A percentile compares a stretch with the other conserved stretches of the same genome.
Conservation (phyloP, 352 stramenopile genomes). For the Pythium brachiatum region DNA sequence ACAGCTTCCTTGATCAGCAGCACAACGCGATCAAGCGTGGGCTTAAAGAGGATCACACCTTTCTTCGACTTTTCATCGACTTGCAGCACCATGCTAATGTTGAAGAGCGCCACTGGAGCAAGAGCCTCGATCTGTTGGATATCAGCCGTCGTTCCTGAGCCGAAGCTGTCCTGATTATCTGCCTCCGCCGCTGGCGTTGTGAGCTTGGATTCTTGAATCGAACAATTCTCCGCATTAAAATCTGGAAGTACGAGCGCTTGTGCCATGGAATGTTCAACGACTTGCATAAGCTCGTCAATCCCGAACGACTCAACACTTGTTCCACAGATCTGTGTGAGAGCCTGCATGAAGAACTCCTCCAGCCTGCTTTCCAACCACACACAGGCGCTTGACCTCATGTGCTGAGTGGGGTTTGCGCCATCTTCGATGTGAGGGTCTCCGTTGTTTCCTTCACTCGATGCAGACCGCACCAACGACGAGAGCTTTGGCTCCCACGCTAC, state of each 20-base stretch:
- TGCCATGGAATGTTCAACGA: slow-evolving; percentile 15
- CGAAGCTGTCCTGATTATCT: slow-evolving; percentile 1
- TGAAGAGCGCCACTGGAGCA: slow-evolving; percentile 18
- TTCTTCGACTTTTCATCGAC: slow-evolving; percentile 9
- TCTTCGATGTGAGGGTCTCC: neutral
- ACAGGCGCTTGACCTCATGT: slow-evolving; percentile 10
- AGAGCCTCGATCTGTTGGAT: slow-evolving; percentile 19
- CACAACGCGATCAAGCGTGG: slow-evolving; percentile 31
- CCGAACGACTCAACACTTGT: slow-evolving; percentile 5
- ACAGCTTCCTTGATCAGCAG: slow-evolving; percentile 30
- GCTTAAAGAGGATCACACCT: slow-evolving; percentile 35
- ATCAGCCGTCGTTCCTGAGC: neutral
- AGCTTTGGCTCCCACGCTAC: slow-evolving; percentile 40
- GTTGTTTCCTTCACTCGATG: neutral
- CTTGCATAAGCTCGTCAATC: slow-evolving; percentile 16
- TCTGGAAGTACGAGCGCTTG: slow-evolving; percentile 21
- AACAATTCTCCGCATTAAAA: slow-evolving; percentile 15
- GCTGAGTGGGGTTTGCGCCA: neutral
- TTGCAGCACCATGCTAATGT: slow-evolving; percentile 18
- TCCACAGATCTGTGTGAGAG: slow-evolving; percentile 12
- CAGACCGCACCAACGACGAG: neutral
- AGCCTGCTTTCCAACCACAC: slow-evolving; percentile 28
- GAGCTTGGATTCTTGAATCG: slow-evolving; percentile 8
- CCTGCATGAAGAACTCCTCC: slow-evolving; percentile 19
- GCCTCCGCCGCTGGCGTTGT: neutral